Evolutionary conservation across 2,329 filamentous ascomycete genomes (phyloP).

Genomic region (Talaromyces marneffei): DNA sequence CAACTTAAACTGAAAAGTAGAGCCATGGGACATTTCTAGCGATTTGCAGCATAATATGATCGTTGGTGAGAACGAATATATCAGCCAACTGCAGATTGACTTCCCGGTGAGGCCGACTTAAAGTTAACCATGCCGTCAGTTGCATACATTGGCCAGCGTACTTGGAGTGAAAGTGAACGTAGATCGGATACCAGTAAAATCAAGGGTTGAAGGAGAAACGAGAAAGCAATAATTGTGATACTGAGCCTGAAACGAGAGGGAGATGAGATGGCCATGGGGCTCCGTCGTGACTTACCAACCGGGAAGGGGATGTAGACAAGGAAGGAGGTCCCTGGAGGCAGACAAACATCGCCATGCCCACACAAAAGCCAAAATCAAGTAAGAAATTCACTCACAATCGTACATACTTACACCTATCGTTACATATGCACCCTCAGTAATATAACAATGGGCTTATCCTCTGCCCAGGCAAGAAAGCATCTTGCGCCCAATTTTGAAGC

Average conservation of each 20-base stretch:
- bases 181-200: not conserved
- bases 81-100: not conserved
- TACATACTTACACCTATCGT: conserved; percentile 7
- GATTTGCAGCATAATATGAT: not conserved
- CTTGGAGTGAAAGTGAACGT: not conserved
- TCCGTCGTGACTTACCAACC: not conserved
- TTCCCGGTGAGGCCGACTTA: conserved; percentile 10
- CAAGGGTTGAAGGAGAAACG: not conserved
- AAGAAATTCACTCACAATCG: not conserved
- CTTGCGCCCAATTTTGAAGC: not conserved
- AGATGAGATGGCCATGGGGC: not conserved
- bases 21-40: not conserved
- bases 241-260: not conserved
- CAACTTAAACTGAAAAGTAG: not conserved
- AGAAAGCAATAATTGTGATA: too few relatives aligned
- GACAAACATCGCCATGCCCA: too few relatives aligned
- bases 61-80: not conserved
- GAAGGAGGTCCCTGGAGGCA: not conserved
- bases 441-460: conserved; percentile 9
- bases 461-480: conserved; percentile 4
- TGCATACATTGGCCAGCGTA: not conserved
- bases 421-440: conserved; percentile 3
- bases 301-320: not conserved
- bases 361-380: not conserved
- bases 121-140: not conserved